phyloP scores from a whole-genome alignment of 352 stramenopile genomes.

The Globisporangium spiculum region DNA sequence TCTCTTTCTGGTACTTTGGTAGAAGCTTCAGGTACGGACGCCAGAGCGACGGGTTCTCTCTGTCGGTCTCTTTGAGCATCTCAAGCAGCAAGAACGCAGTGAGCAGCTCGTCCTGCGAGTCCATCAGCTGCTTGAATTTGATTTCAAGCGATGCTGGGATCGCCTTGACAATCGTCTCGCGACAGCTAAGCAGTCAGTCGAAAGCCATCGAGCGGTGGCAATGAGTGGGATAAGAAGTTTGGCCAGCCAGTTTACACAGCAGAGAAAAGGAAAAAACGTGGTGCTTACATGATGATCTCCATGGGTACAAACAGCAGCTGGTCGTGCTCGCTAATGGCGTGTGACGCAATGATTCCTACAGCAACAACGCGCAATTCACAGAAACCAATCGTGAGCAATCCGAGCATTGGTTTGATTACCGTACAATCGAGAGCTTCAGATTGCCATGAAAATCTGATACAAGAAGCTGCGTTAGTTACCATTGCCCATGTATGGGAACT shows the following conservation, averaged over 20 bases:
- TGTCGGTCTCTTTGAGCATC: constrained; percentile 25
- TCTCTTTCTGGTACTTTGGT: constrained; percentile 20
- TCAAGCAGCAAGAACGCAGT: constrained; percentile 66
- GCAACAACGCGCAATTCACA: background rate
- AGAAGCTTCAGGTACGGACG: constrained; percentile 52
- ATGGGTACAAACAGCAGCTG: constrained; percentile 42
- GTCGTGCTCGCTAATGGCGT: constrained; percentile 28
- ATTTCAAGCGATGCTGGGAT: constrained; percentile 28
- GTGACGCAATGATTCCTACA: constrained; percentile 28
- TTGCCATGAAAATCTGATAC: no score
- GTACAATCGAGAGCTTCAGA: no score
- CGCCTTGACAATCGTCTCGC: constrained; percentile 29
- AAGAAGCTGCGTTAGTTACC: constrained; percentile 10
- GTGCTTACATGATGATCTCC: constrained; percentile 36
- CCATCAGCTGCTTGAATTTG: constrained; percentile 34
- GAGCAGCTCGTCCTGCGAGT: constrained; percentile 47
- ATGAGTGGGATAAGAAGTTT: no score
- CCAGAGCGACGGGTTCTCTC: constrained; percentile 35
- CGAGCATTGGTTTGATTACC: no score
- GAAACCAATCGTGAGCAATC: background rate
- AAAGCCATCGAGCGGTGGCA: no score
- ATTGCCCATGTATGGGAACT: constrained; percentile 37
- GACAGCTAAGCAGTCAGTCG: constrained; percentile 22
- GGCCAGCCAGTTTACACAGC: no score
- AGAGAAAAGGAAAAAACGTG: no score